Base-by-base conservation (phyloP, 2,329 filamentous ascomycete genomes). In the Claviceps sp. region DNA sequence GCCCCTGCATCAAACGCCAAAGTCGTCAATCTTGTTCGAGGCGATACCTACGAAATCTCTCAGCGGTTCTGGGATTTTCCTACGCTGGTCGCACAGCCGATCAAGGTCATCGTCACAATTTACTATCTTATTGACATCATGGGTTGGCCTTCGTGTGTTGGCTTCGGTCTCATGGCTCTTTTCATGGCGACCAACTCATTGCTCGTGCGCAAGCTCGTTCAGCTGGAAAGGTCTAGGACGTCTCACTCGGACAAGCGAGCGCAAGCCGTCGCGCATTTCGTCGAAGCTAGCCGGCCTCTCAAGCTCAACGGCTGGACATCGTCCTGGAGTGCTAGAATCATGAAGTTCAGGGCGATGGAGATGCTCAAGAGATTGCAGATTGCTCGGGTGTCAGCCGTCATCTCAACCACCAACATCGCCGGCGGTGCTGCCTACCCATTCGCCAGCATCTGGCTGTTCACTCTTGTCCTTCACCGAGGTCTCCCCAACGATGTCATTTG, bases 51-150 rank as follows among this genome's bases (percentile, higher is more conserved):
- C 61, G 85, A 90, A 62, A 80, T 91, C 41, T 79, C 87, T 2
- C 87, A 91, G 61, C 72, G 86, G 44, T 93, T 95, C 60, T 95
- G 89, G 89, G 89, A 95, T 55, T 86, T 93, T 50, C 77, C 85
- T 2, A 73, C 74, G n/a, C 70, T 95, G 1, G 70, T 94, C 42
- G 83, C 83, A 3, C 86, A 85, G 55, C 89, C 89, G 0, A 66
- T 93, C 16, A 85, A 85, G 54, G 76, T 91, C n/a, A 61, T 88
- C 1, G 72, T 95, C 4, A 86, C 88, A 0, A 62, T 70, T 14
- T 69, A 69, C 58, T 76, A 87, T 13, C 69, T 81, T 13, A 74
- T 95, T 5, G 82, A 78, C 54, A 77, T 95, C 50, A 79, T 95
- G 50, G 89, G 89, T 0, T 88, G 85, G 71, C 78, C 88, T 0